A percentile compares a stretch with the other conserved stretches of the same genome.
Conservation (phyloP, 345 rosid species). For the Boechera divaricarpa region DNA sequence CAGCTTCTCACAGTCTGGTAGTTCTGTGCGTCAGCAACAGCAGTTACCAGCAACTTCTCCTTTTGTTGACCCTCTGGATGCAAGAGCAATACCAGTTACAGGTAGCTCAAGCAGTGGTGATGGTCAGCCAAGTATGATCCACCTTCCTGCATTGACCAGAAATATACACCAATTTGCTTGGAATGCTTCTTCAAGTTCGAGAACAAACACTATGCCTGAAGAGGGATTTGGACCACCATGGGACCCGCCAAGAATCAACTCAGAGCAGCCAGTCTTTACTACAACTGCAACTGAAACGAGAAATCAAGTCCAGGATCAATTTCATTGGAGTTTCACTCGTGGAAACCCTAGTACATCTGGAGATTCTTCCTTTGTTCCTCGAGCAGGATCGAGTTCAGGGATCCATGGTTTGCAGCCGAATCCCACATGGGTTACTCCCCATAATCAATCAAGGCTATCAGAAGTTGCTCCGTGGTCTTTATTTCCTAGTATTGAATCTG, state of each 20-base stretch:
- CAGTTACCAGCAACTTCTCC: constrained; percentile 46
- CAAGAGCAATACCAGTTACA: constrained; percentile 51
- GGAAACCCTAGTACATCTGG: constrained; percentile 53
- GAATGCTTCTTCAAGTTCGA: constrained; percentile 61
- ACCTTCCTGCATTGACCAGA: constrained; percentile 54
- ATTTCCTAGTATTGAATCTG: constrained; percentile 63
- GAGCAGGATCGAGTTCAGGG: constrained; percentile 60
- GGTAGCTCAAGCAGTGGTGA: constrained; percentile 44
- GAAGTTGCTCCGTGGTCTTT: constrained; percentile 80
- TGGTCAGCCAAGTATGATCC: constrained; percentile 55
- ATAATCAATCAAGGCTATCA: constrained; percentile 52
- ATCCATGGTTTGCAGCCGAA: constrained; percentile 50
- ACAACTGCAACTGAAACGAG: constrained; percentile 60
- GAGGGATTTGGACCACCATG: constrained; percentile 56
- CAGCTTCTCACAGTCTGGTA: constrained; percentile 53
- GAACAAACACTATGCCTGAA: constrained; percentile 54
- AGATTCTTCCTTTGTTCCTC: constrained; percentile 52
- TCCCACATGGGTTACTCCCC: constrained; percentile 58
- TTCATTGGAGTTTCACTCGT: constrained; percentile 64
- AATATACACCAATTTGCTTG: constrained; percentile 58
- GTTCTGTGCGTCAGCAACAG: constrained; percentile 50
- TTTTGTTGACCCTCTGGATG: constrained; percentile 52
- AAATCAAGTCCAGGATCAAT: constrained; percentile 61
- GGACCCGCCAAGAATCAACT: constrained; percentile 53
- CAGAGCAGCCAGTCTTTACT: constrained; percentile 62